phyloP scores from a whole-genome alignment of 2,329 filamentous ascomycete species.

The Trichophyton schoenleinii region DNA sequence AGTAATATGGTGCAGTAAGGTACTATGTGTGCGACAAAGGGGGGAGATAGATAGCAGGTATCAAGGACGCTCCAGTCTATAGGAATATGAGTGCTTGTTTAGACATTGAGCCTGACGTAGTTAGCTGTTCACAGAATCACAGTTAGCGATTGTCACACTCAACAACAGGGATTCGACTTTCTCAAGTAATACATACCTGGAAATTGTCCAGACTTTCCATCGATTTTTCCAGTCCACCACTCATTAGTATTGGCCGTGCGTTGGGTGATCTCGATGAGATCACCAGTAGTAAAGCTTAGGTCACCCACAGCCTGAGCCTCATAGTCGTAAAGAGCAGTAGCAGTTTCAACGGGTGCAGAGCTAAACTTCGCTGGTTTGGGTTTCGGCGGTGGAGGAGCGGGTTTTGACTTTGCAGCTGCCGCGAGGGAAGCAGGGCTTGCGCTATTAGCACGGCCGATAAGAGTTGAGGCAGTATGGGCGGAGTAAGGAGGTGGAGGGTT shows the following conservation, averaged over 20 bases:
- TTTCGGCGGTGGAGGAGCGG: conserved; percentile 57
- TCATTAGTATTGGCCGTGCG: conserved; percentile 87
- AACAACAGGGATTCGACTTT: background rate
- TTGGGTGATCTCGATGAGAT: conserved; percentile 75
- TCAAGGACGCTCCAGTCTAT: background rate
- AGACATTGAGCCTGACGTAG: conserved; percentile 24
- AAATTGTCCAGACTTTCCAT: conserved; percentile 78
- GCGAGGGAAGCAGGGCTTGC: conserved; percentile 30
- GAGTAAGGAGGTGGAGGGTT: conserved; percentile 63
- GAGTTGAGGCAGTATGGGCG: conserved; percentile 26
- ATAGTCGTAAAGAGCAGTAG: conserved; percentile 89
- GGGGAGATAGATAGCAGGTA: background rate
- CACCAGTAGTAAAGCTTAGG: conserved; percentile 76
- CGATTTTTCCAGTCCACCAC: conserved; percentile 83
- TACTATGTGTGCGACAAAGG: background rate
- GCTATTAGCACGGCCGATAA: conserved; percentile 28
- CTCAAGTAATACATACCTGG: conserved; percentile 54
- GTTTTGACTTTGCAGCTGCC: conserved; percentile 54
- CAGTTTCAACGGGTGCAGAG: conserved; percentile 56
- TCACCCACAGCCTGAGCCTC: conserved; percentile 92
- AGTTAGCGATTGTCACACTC: conserved; percentile 9
- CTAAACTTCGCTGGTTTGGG: conserved; percentile 67
- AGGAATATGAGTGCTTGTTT: background rate
- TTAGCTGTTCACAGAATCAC: conserved; percentile 20
- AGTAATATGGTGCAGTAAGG: background rate